phyloP scores from a whole-genome alignment of 768 basidiomycete genomes.

The Mycena albidolilacea region DNA sequence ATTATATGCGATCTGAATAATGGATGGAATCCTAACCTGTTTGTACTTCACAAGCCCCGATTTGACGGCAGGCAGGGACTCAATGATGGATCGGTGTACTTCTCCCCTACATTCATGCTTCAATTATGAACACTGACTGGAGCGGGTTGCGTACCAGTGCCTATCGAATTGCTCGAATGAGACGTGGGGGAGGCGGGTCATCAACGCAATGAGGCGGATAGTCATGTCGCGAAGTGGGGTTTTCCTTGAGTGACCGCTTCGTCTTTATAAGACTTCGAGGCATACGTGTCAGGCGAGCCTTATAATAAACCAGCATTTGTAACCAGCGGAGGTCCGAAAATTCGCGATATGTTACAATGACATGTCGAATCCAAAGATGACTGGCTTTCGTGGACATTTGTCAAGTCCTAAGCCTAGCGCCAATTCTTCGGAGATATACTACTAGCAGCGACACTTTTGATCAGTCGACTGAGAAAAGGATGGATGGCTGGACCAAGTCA shows the following conservation, averaged over 20 bases:
- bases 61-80: slow-evolving; percentile 31
- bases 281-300: not conserved
- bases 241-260: not conserved
- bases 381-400: no score
- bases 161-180: slow-evolving; percentile 35
- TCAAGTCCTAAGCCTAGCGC: no score
- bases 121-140: not conserved
- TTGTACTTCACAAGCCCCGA: slow-evolving; percentile 34
- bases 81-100: slow-evolving; percentile 24
- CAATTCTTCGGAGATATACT: no score
- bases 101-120: slow-evolving; percentile 3
- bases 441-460: no score
- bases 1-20: not conserved
- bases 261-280: not conserved
- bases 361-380: no score
- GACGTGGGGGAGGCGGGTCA: slow-evolving; percentile 31
- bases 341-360: no score
- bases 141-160: slow-evolving; percentile 14
- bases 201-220: slow-evolving; percentile 27
- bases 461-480: no score
- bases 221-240: slow-evolving; percentile 8
- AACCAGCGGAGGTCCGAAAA: no score
- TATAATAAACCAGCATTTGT: not conserved
- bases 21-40: slow-evolving; percentile 9
- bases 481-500: no score